phyloP scores from a whole-genome alignment of 768 basidiomycete genomes.

The Podaxis carcinomalis region DNA sequence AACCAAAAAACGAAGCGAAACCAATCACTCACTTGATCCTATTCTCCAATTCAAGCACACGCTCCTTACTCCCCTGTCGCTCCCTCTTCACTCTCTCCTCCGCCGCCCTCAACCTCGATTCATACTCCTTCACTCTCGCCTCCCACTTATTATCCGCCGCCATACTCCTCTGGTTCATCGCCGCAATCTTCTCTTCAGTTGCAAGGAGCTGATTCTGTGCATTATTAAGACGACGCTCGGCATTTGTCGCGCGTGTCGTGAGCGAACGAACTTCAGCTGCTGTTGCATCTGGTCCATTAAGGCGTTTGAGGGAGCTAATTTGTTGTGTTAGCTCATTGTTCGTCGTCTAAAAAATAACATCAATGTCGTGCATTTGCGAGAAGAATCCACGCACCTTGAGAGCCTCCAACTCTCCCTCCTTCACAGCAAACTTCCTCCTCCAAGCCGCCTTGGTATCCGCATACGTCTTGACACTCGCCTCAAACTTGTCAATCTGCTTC shows the following conservation, averaged over 20 bases:
- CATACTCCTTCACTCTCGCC: constrained; percentile 91
- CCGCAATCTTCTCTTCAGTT: constrained; percentile 80
- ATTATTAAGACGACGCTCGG: constrained; percentile 84
- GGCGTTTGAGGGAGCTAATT: constrained; percentile 41
- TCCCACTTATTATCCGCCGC: constrained; percentile 89
- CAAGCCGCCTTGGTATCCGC: constrained; percentile 79
- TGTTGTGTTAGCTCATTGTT: constrained; percentile 74
- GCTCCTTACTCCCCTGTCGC: constrained; percentile 90
- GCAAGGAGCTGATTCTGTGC: constrained; percentile 79
- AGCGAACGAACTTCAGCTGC: constrained; percentile 61
- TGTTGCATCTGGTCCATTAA: constrained; percentile 55
- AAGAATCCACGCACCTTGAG: constrained; percentile 55
- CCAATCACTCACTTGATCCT: constrained; percentile 50
- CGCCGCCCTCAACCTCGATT: constrained; percentile 70
- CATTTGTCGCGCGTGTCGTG: constrained; percentile 70
- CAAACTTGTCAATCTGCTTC: constrained; percentile 92
- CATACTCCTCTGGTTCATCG: constrained; percentile 66
- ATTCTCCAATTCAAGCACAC: constrained; percentile 65
- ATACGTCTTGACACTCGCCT: constrained; percentile 76
- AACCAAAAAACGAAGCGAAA: neutral
- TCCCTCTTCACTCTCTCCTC: constrained; percentile 93
- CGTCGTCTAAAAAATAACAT: constrained; percentile 45
- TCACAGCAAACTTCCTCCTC: constrained; percentile 71
- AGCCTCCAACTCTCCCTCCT: constrained; percentile 88
- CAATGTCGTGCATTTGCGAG: neutral